Evolutionary conservation across 352 stramenopile species (phyloP), one percentile per base, ranked within the genome.

Genomic region (Phytophthora palmivora): DNA sequence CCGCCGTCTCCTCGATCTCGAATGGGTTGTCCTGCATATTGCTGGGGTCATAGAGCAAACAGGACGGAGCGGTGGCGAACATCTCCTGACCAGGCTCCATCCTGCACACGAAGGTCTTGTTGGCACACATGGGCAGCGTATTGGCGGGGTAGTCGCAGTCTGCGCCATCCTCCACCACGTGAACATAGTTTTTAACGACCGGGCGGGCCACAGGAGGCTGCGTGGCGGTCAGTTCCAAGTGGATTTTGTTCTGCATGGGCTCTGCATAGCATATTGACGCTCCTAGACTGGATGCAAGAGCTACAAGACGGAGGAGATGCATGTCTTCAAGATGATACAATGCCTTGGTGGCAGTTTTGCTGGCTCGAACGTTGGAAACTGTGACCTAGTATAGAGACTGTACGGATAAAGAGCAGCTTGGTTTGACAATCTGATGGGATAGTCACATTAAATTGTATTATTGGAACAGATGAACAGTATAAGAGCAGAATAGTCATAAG

Each of bases 31-130:
- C 61, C 22, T 67, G 38, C 67, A 77, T 74, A 10, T 59, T 56
- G 6, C 49, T 49, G 4, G 73, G 73, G 33, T 81, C 64, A 34
- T 79, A 81, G 4, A 28, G 53, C n/a, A 81, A 48, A 19, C 76
- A 85, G 33, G 55, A 75, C 9, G 76, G 73, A n/a, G 60, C 49
- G 3, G 15, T 50, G 15, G 67, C 76, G 52, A 61, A 70, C 67
- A 76, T 76, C 30, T 79, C 73, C 26, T 81, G 53, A 32, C 62
- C 72, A 18, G 65, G 43, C 19, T 77, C 63, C 74, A 86, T 83
- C 49, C 76, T 70, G 62, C 76, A 86, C 21, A 83, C 76, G 41
- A 71, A 79, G 57, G 71, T 48, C 8, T 71, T 70, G 16, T 62
- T 79, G 19, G 71, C 67, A 39, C 76, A 86, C 71, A 86, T 86